phyloP scores from a whole-genome alignment of 768 basidiomycete species.

The Russula earlei region DNA sequence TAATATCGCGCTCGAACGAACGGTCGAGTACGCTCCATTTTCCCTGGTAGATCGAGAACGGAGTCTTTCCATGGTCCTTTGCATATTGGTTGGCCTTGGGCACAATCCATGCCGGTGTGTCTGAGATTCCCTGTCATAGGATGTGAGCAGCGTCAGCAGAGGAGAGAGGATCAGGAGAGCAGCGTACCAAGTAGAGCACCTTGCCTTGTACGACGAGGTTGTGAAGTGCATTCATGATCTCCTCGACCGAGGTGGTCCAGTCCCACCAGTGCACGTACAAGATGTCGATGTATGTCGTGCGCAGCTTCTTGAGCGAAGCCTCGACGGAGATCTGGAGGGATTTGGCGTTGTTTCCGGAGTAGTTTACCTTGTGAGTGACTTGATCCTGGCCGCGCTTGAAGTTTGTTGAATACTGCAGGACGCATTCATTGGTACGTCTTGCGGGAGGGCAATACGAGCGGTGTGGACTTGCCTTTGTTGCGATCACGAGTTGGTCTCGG shows the following conservation, averaged over 20 bases:
- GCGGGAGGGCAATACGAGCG: too few relatives aligned
- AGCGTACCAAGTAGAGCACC: slow-evolving; percentile 32
- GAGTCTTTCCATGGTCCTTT: slow-evolving; percentile 30
- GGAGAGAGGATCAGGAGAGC: too few relatives aligned
- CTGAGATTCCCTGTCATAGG: slow-evolving; percentile 15
- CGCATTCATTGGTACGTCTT: too few relatives aligned
- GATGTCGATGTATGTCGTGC: slow-evolving; percentile 50
- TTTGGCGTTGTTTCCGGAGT: slow-evolving; percentile 34
- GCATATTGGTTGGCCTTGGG: slow-evolving; percentile 32
- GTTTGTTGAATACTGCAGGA: slow-evolving; percentile 23
- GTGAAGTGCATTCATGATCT: slow-evolving; percentile 26
- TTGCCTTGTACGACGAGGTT: slow-evolving; percentile 34
- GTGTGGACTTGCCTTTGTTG: slow-evolving; percentile 21
- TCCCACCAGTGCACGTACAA: slow-evolving; percentile 50
- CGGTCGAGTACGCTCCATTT: slow-evolving; percentile 26
- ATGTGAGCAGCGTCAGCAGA: background rate
- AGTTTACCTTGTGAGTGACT: slow-evolving; percentile 31
- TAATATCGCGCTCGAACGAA: slow-evolving; percentile 35
- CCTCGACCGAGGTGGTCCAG: slow-evolving; percentile 29
- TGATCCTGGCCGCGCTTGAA: slow-evolving; percentile 18
- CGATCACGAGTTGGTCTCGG: slow-evolving; percentile 32
- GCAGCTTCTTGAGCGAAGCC: slow-evolving; percentile 39
- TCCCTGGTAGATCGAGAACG: slow-evolving; percentile 37
- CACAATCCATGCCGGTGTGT: slow-evolving; percentile 33
- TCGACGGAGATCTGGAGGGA: slow-evolving; percentile 27